A percentile compares a stretch with the other conserved stretches of the same genome.
Conservation (phyloP, 2,329 filamentous ascomycete genomes). For the Phaeosphaeria sp. region DNA sequence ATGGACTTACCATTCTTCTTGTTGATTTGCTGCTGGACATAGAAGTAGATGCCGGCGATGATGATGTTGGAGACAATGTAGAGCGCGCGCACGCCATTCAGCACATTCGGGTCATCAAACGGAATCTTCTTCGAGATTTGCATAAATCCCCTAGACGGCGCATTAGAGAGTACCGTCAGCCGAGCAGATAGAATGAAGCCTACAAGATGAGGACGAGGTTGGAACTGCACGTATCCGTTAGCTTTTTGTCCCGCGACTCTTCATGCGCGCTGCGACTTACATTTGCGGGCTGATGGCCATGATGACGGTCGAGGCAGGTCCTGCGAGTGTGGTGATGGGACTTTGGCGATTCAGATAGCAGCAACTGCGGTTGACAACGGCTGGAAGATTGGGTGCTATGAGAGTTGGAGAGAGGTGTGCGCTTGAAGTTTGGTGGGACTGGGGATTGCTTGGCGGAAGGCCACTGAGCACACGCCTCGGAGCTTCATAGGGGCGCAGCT, state of each 20-base stretch:
- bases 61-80: constrained; percentile 79
- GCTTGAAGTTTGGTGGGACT: constrained; percentile 31
- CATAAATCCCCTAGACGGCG: constrained; percentile 74
- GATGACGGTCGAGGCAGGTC: constrained; percentile 12
- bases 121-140: constrained; percentile 95
- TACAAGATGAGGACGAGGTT: constrained; percentile 50
- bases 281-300: constrained; percentile 50
- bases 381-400: neutral
- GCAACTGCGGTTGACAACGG: neutral
- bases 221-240: constrained; percentile 37
- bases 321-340: neutral
- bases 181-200: neutral
- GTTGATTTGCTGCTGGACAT: constrained; percentile 84
- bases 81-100: constrained; percentile 68
- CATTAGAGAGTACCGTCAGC: constrained; percentile 11
- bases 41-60: constrained; percentile 85
- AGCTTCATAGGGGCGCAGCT: neutral
- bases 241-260: constrained; percentile 11
- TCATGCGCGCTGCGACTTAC: constrained; percentile 25
- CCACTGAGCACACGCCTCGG: constrained; percentile 20
- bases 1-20: constrained; percentile 88
- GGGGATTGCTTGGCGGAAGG: constrained; percentile 25
- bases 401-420: constrained; percentile 1
- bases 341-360: neutral
- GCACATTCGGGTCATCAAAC: constrained; percentile 83